Base-by-base conservation (phyloP, 179 eudicot genomes). In the Silene coronaria region DNA sequence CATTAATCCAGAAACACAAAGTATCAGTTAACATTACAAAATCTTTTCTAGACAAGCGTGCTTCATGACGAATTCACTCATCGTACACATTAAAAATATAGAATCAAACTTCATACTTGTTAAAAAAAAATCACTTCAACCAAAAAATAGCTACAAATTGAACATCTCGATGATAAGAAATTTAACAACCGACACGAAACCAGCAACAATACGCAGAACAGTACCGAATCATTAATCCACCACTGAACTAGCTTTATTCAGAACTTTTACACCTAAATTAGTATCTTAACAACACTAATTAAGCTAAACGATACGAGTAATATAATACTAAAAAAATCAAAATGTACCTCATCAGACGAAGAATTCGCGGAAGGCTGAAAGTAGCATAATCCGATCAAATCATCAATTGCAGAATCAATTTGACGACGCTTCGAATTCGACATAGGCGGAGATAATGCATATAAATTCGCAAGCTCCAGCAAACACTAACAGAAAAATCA, bases 401-500 rank as follows among this genome's bases (percentile, higher is more conserved):
- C 82, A 28, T 73, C 80, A n/a, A 76, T 26, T 19, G 38, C 42
- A 3, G 68, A 82, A 53, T 66, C 79, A 21, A 42, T 13, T 5
- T 67, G 67, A 45, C 77, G 53, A 38, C 77, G 74, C 59, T 57
- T 71, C 68, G 69, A 66, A 55, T 57, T 65, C 24, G 14, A 27
- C 9, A 46, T 24, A 23, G 74, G 70, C 38, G 75, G 14, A 67
- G 82, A 51, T 27, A 82, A 11, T 0, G 85, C 85, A 36, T 82
- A 82, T 11, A 65, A 62, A 61, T 82, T 82, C 70, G 85, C 85
- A 9, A 82, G 68, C 78, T 82, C 63, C 60, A 82, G 77, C 61
- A 82, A 76, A 21, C 82, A 76, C 82, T 82, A 60, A 58, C 32
- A 11, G 17, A 8, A 58, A 60, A 79, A 45, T 32, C 2, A 7